phyloP scores from a whole-genome alignment of 495 filamentous ascomycete genomes.

The Amniculicola lignicola region DNA sequence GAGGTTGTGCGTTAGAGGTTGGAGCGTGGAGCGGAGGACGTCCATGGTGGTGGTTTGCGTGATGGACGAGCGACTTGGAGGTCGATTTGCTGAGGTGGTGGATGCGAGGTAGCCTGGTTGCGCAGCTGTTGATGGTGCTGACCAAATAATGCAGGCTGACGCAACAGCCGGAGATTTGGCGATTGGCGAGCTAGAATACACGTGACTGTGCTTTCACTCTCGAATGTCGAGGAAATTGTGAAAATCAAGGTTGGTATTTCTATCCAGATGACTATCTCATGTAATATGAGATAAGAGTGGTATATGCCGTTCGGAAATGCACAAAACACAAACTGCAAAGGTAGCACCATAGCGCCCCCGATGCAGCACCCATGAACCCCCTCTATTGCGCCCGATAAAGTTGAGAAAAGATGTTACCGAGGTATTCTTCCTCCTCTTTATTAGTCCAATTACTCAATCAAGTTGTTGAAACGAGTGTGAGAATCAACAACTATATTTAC shows the following conservation, averaged over 20 bases:
- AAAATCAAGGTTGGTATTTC: no score
- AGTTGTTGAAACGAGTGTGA: no score
- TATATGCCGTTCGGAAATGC: not conserved
- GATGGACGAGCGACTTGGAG: not conserved
- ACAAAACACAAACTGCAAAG: not conserved
- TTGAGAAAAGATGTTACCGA: slow-evolving; percentile 8
- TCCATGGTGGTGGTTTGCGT: slow-evolving; percentile 34
- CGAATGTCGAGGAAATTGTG: no score
- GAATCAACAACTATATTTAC: no score
- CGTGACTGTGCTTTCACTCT: no score
- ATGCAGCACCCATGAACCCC: not conserved
- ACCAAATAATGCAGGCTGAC: no score
- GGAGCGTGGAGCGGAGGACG: slow-evolving; percentile 59
- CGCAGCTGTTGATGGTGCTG: not conserved
- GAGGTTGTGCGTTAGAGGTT: slow-evolving; percentile 74
- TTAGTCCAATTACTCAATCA: no score
- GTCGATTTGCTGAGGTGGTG: not conserved
- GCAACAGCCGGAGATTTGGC: no score
- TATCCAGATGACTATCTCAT: no score
- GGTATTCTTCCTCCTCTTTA: no score
- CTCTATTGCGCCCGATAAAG: not conserved
- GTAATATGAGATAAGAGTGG: no score
- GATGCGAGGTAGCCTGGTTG: not conserved
- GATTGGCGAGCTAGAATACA: no score
- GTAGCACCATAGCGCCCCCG: not conserved